These are phyloP conservation scores for Elsinoe australis DNA, from an alignment of 2,329 filamentous ascomycete species.

Conservation along the genomic window DNA sequence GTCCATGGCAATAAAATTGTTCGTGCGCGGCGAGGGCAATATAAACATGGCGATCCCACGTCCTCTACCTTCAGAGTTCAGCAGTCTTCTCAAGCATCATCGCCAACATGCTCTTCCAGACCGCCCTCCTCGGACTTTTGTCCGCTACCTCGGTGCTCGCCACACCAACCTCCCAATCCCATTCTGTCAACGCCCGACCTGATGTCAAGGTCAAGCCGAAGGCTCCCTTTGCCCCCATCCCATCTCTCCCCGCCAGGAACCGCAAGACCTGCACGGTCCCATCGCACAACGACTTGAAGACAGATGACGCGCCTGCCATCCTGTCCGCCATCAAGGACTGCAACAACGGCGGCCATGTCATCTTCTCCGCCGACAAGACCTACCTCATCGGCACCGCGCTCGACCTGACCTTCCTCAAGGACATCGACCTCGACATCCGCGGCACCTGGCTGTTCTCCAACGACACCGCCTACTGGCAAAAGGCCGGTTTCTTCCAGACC, in stretches of 20 bases:
- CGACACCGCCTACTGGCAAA: slow-evolving; percentile 62
- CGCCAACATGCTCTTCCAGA: slow-evolving; percentile 10
- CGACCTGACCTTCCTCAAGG: slow-evolving; percentile 56
- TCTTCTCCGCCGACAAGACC: slow-evolving; percentile 47
- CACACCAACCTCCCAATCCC: neutral
- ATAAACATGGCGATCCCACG: slow-evolving; percentile 4
- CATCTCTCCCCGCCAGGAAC: slow-evolving; percentile 30
- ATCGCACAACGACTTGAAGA: slow-evolving; percentile 33
- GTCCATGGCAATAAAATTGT: neutral
- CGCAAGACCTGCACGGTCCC: slow-evolving; percentile 34
- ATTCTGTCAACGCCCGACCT: slow-evolving; percentile 24
- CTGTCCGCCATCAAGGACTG: slow-evolving; percentile 50
- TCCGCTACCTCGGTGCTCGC: slow-evolving; percentile 10
- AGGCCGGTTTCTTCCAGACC: slow-evolving; percentile 53
- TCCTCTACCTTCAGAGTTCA: neutral
- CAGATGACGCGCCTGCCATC: slow-evolving; percentile 47
- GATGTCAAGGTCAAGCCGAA: slow-evolving; percentile 31
- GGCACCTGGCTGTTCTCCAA: slow-evolving; percentile 56
- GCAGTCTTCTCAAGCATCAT: slow-evolving; percentile 1
- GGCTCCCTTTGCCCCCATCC: slow-evolving; percentile 31
- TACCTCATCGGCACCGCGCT: slow-evolving; percentile 59
- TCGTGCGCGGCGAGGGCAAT: neutral
- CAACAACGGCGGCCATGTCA: slow-evolving; percentile 56
- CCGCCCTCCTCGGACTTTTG: slow-evolving; percentile 14
- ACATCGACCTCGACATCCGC: slow-evolving; percentile 56